A percentile compares a stretch with the other conserved stretches of the same genome.
Evolutionary conservation across 768 basidiomycete genomes (phyloP).

Genomic region (Agaricus subrufescens): DNA sequence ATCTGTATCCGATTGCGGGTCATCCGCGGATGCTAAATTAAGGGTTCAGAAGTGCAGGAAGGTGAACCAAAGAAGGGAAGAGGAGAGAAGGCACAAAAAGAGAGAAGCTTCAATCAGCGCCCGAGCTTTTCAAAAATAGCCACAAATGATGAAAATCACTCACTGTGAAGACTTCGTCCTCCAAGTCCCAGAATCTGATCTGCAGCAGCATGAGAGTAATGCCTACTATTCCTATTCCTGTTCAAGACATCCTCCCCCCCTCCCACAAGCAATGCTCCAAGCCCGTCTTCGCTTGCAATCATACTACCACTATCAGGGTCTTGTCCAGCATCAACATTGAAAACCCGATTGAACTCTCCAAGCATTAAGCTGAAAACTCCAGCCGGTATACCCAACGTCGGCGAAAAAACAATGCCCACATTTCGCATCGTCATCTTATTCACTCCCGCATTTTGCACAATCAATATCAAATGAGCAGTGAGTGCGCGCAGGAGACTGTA

Average conservation of each 20-base stretch:
- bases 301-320: constrained; percentile 18
- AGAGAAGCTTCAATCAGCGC: constrained; percentile 3
- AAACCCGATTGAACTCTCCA: constrained; percentile 88
- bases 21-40: constrained; percentile 43
- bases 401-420: constrained; percentile 97
- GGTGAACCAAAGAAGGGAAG: not conserved
- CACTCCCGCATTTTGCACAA: constrained; percentile 82
- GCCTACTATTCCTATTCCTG: constrained; percentile 83
- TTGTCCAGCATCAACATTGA: constrained; percentile 66
- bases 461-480: constrained; percentile 90
- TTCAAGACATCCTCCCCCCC: constrained; percentile 37
- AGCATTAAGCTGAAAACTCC: constrained; percentile 95
- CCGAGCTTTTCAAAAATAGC: constrained; percentile 1
- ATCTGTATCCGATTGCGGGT: constrained; percentile 66
- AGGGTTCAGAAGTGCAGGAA: not conserved
- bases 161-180: constrained; percentile 66
- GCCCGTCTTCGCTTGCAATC: too few relatives aligned
- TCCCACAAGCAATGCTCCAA: constrained; percentile 5
- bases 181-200: constrained; percentile 77
- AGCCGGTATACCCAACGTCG: constrained; percentile 96
- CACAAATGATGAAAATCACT: constrained; percentile 20
- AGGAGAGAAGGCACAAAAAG: constrained; percentile 15
- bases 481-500: constrained; percentile 92
- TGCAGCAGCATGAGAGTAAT: constrained; percentile 79
- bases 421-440: constrained; percentile 99